Evolutionary conservation across 2,329 filamentous ascomycete genomes (phyloP).

Genomic region (Trichoderma sp.): DNA sequence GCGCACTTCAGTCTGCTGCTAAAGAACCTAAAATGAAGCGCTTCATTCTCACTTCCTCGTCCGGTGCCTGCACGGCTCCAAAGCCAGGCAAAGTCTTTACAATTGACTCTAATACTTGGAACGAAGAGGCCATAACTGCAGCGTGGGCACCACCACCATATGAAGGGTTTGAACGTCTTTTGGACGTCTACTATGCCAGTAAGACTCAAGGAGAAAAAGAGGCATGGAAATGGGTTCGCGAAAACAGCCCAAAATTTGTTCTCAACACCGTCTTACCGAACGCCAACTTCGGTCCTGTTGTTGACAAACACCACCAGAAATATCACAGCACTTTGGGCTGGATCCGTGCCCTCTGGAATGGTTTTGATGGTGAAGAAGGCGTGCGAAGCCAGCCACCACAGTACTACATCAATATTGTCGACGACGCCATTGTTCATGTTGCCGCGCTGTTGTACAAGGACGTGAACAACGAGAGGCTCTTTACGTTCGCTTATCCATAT

Average conservation of each 20-base stretch:
- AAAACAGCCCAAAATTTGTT: conserved; percentile 32
- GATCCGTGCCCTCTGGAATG: neutral
- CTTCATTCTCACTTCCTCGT: conserved; percentile 44
- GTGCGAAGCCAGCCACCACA: neutral
- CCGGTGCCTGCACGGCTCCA: conserved; percentile 27
- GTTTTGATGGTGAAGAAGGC: neutral
- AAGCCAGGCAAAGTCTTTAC: conserved; percentile 26
- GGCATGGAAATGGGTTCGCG: conserved; percentile 39
- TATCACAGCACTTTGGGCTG: conserved; percentile 20
- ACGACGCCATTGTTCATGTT: neutral
- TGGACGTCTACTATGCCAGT: conserved; percentile 38
- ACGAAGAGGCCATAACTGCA: conserved; percentile 33
- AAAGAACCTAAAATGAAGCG: conserved; percentile 39
- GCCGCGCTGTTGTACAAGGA: neutral
- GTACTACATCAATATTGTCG: neutral
- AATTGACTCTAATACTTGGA: conserved; percentile 36
- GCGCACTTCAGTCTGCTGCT: conserved; percentile 39
- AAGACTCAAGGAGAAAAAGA: conserved; percentile 41
- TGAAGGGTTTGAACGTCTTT: conserved; percentile 26
- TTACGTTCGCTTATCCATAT: neutral
- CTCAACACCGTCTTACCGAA: conserved; percentile 36
- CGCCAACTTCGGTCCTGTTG: conserved; percentile 30
- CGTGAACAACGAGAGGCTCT: neutral
- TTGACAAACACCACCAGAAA: conserved; percentile 23
- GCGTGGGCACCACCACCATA: conserved; percentile 43